phyloP scores from a whole-genome alignment of 169 alveolate species.

The Plasmodium berghei region DNA sequence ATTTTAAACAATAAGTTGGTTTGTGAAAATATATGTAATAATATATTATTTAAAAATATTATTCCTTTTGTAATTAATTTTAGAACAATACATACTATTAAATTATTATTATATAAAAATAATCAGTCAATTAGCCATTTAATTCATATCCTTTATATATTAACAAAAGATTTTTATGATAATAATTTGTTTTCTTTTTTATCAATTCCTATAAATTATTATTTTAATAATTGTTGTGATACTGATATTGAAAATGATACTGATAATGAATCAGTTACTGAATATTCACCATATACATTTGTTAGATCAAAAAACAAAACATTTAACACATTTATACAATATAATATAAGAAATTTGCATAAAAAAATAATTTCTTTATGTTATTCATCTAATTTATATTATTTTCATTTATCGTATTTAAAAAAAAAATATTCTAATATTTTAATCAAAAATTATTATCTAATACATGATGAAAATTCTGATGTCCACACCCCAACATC shows the following conservation, averaged over 20 bases:
- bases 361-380: constrained; percentile 47
- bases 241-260: neutral
- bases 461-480: constrained; percentile 43
- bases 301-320: constrained; percentile 35
- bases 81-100: constrained; percentile 44
- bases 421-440: constrained; percentile 31
- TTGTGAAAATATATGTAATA: constrained; percentile 48
- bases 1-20: constrained; percentile 38
- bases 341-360: constrained; percentile 36
- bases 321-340: constrained; percentile 7
- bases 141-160: constrained; percentile 41
- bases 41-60: constrained; percentile 15
- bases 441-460: constrained; percentile 21
- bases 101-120: constrained; percentile 51
- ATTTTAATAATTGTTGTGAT: neutral
- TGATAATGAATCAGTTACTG: neutral
- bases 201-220: constrained; percentile 49
- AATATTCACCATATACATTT: constrained; percentile 58
- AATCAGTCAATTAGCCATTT: constrained; percentile 66
- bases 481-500: constrained; percentile 41
- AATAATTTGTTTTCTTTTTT: constrained; percentile 48
- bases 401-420: constrained; percentile 21
- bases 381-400: constrained; percentile 52
- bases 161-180: constrained; percentile 66
- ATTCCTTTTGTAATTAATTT: constrained; percentile 43